Base-by-base conservation (phyloP, 305 asterid genomes). In the Solanum hybrid region DNA sequence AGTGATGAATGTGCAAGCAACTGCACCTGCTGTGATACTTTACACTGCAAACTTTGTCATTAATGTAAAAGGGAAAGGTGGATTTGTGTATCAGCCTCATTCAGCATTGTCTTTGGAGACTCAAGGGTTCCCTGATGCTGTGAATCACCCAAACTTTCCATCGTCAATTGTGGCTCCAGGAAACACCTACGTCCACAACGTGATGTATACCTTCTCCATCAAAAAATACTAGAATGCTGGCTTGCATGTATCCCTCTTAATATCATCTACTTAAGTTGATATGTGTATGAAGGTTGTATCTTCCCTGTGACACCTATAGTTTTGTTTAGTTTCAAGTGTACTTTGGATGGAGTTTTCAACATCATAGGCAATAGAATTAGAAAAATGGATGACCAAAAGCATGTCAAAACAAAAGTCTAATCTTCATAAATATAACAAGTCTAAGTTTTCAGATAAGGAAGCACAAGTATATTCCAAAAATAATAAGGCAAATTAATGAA, bases 81-180 rank as follows among this genome's bases (percentile, higher is more conserved):
- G 98, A 37, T 91, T 4, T 17, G 24, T 94, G 10, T 97, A 96
- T 78, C 89, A 93, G 35, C 24, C 91, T 36, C 94, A 95, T 76
- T 93, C 95, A 0, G 98, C 94, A 0, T 89, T 94, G 88, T 95
- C 97, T 80, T 93, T 96, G 92, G 98, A 96, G 92, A 96, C 98
- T 51, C 98, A 94, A 81, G 98, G 97, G 3, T 97, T 97, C 72
- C 98, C 98, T 0, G 97, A 97, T 31, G 81, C 98, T 0, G 98
- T 96, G 78, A 97, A 97, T 90, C 98, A 94, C 40, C 97, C 96
- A 0, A 94, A 87, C 51, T 96, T 97, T 34, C 98, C 98, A 4
- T 93, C 98, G 1, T 90, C 89, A 92, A 93, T 95, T 87, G 93
- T 97, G 85, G 40, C 72, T 72, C 93, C 95, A 0, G 97, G 96